A percentile compares a stretch with the other conserved stretches of the same genome.
phyloP scores from a whole-genome alignment of 2,329 filamentous ascomycete species.

The Talaromyces sp. region DNA sequence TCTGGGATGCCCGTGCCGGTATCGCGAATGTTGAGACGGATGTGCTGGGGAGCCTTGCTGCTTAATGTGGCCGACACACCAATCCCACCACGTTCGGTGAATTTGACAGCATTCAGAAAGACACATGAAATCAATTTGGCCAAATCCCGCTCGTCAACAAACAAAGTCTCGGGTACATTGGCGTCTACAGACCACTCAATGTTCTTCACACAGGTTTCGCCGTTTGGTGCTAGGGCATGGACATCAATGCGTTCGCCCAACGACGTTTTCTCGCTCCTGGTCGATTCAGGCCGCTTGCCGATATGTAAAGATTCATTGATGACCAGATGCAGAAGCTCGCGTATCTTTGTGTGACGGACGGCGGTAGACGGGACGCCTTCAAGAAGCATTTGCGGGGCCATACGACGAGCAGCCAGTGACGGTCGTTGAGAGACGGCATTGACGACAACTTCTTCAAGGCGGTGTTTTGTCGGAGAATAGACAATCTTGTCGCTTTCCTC shows the following conservation, averaged over 20 bases:
- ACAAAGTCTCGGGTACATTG: slow-evolving; percentile 40
- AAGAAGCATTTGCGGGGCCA: slow-evolving; percentile 28
- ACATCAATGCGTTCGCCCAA: slow-evolving; percentile 43
- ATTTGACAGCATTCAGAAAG: slow-evolving; percentile 63
- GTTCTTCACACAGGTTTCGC: slow-evolving; percentile 36
- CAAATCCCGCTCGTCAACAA: slow-evolving; percentile 57
- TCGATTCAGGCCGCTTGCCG: slow-evolving; percentile 43
- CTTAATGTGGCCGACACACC: slow-evolving; percentile 50
- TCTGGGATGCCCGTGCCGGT: slow-evolving; percentile 64
- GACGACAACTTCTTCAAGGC: slow-evolving; percentile 35
- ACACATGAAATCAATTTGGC: slow-evolving; percentile 60
- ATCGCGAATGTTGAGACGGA: slow-evolving; percentile 58
- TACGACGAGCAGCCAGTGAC: slow-evolving; percentile 30
- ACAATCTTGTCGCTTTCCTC: slow-evolving; percentile 38
- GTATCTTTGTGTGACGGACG: slow-evolving; percentile 39
- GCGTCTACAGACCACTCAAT: slow-evolving; percentile 45
- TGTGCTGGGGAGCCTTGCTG: slow-evolving; percentile 42
- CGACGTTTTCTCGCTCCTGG: slow-evolving; percentile 38
- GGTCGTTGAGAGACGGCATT: slow-evolving; percentile 31
- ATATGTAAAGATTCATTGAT: slow-evolving; percentile 45
- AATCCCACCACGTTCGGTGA: slow-evolving; percentile 60
- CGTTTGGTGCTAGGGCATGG: slow-evolving; percentile 38
- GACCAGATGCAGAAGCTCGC: slow-evolving; percentile 40
- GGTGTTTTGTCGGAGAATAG: slow-evolving; percentile 27
- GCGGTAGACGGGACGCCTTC: slow-evolving; percentile 30